Evolutionary conservation across 352 stramenopile species (phyloP), one percentile per base, ranked within the genome.

Genomic region (Globisporangium cylindrosporum): DNA sequence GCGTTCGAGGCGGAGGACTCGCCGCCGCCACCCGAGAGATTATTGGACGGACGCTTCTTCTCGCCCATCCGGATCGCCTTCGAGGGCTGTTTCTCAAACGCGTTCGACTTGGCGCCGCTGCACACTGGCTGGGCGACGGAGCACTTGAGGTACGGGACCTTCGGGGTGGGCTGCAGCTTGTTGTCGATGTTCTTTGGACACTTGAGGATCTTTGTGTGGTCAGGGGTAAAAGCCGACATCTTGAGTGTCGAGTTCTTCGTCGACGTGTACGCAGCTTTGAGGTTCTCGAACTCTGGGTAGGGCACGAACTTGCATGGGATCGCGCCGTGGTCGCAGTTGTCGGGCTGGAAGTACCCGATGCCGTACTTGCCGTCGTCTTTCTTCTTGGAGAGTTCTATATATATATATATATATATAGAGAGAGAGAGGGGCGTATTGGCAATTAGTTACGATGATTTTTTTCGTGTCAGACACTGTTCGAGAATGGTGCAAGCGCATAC

Each of bases 201-300:
- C 1, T 58, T 72, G 12, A 86, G 61, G n/a, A 87, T 82, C 22
- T 68, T 63, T 22, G 67, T 69, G 14, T 76, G 72, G 49, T 49
- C 67, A 3, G 80, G 73, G 10, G 24, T 75, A 71, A 76, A 93
- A 15, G 62, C 63, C 10, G 66, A 43, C 54, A 77, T 69, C 24
- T 78, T 65, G 43, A 74, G 48, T 41, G 59, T 84, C 32, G 90
- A 34, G 0, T 76, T 87, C 32, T 75, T 76, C 1, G 85, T 93
- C 1, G 74, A 85, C 15, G 81, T 88, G 79, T 90, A 94, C 18
- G 83, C 83, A 32, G 72, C 75, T 66, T 90, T 88, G 36, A 94
- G 76, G 70, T 87, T 86, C 4, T 82, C 70, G 62, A 83, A 90
- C 70, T 94, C 83, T 6, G 87, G 87, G 64, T 92, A 92, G 18